Percentiles rank a stretch among this genome's conserved stretches.
Conservation (phyloP, 768 basidiomycete species). For the Glaciozyma antarctica region DNA sequence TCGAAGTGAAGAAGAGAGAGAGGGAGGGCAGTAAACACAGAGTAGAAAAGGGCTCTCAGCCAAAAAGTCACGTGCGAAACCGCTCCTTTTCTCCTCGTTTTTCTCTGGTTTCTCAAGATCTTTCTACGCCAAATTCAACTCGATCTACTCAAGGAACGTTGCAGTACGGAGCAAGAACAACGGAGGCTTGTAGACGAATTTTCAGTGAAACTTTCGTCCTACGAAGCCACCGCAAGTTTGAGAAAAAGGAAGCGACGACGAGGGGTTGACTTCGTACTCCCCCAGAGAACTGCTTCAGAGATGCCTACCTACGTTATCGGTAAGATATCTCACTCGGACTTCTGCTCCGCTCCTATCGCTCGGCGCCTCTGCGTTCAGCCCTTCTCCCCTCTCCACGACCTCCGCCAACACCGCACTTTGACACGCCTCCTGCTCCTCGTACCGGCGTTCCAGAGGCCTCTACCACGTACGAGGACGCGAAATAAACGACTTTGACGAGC, state of each 20-base stretch:
- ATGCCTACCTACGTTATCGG: conserved; percentile 34
- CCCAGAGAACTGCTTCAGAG: neutral
- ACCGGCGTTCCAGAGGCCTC: neutral
- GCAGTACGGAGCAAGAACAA: too few relatives aligned
- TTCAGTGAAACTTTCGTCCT: too few relatives aligned
- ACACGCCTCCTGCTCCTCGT: neutral
- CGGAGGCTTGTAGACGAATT: too few relatives aligned
- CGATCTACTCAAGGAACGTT: too few relatives aligned
- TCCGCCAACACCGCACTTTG: too few relatives aligned
- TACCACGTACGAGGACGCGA: neutral
- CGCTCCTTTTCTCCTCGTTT: too few relatives aligned
- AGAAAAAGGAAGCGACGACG: too few relatives aligned
- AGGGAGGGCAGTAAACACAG: neutral
- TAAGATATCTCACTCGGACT: neutral
- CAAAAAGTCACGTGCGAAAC: too few relatives aligned
- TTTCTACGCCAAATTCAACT: too few relatives aligned
- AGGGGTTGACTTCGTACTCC: neutral
- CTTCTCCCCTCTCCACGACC: neutral
- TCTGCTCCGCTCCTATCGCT: neutral
- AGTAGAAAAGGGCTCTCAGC: too few relatives aligned
- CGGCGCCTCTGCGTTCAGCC: neutral
- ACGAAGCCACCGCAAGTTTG: too few relatives aligned
- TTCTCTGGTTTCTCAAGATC: too few relatives aligned
- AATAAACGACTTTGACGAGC: neutral
- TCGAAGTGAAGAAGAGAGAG: neutral